These are phyloP conservation scores for Tolypocladium nubicola DNA, from an alignment of 2,329 filamentous ascomycete genomes.

Conservation along the genomic window DNA sequence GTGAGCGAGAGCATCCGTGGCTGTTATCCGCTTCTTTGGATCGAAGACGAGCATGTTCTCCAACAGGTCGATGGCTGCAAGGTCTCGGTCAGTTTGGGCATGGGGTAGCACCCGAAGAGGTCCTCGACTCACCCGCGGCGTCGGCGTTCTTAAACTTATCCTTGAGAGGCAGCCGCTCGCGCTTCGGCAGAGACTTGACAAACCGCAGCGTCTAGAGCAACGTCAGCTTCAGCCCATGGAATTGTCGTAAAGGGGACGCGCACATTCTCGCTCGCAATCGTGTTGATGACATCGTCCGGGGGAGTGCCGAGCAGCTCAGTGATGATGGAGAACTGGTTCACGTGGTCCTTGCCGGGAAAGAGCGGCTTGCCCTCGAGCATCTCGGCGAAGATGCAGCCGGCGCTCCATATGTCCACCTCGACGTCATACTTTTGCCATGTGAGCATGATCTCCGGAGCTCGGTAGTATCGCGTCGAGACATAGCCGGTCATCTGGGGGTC, in stretches of 20 bases:
- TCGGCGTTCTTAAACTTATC: slow-evolving; percentile 96
- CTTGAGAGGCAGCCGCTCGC: slow-evolving; percentile 75
- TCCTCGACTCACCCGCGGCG: slow-evolving; percentile 51
- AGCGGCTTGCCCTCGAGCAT: slow-evolving; percentile 98
- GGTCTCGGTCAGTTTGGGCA: background rate
- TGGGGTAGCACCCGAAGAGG: background rate
- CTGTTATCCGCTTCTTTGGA: slow-evolving; percentile 89
- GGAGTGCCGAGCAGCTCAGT: slow-evolving; percentile 94
- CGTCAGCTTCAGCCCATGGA: slow-evolving; percentile 7
- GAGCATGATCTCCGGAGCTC: slow-evolving; percentile 98
- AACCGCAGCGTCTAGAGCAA: slow-evolving; percentile 72
- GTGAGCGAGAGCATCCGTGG: slow-evolving; percentile 75
- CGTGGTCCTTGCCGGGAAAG: slow-evolving; percentile 97
- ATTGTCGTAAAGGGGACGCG: slow-evolving; percentile 19
- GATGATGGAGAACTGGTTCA: slow-evolving; percentile 99
- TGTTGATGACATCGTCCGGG: slow-evolving; percentile 96
- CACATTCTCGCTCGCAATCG: slow-evolving; percentile 96
- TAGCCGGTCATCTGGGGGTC: slow-evolving; percentile 99
- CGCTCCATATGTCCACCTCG: slow-evolving; percentile 98
- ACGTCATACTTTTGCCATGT: slow-evolving; percentile 99
- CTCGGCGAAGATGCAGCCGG: slow-evolving; percentile 96
- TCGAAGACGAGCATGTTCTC: slow-evolving; percentile 98
- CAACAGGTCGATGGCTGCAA: slow-evolving; percentile 75
- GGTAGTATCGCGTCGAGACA: slow-evolving; percentile 96
- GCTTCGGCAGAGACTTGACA: slow-evolving; percentile 92